Conservation (phyloP, 2,329 filamentous ascomycete genomes). For the Dactylella cylindrospora region DNA sequence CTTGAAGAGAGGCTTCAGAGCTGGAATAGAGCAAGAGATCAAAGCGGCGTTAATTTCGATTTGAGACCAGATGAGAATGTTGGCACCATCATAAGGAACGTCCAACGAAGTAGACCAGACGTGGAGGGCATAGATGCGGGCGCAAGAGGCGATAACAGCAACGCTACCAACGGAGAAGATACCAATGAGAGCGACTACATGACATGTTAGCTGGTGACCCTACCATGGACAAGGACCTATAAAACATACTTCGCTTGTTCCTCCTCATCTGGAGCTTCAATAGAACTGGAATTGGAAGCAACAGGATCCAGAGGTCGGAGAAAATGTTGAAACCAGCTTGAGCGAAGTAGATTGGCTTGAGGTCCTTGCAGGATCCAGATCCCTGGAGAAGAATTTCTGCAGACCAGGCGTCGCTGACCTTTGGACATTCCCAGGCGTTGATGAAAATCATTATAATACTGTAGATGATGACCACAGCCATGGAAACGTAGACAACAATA, state of each 20-base stretch:
- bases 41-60: conserved; percentile 55
- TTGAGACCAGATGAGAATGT: conserved; percentile 48
- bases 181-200: conserved; percentile 42
- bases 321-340: conserved; percentile 56
- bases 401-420: conserved; percentile 48
- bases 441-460: conserved; percentile 51
- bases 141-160: conserved; percentile 49
- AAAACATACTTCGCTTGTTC: conserved; percentile 49
- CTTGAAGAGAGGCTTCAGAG: conserved; percentile 53
- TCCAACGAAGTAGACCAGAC: conserved; percentile 40
- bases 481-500: conserved; percentile 51
- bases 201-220: conserved; percentile 2
- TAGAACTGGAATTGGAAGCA: conserved; percentile 57
- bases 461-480: conserved; percentile 49
- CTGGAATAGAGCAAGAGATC: conserved; percentile 54
- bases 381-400: conserved; percentile 46
- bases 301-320: conserved; percentile 56
- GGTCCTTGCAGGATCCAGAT: conserved; percentile 51
- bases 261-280: conserved; percentile 54
- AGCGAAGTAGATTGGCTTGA: conserved; percentile 52
- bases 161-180: conserved; percentile 48
- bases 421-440: conserved; percentile 49
- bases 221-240: not conserved
- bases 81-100: conserved; percentile 45
- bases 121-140: conserved; percentile 49